phyloP scores from a whole-genome alignment of 495 filamentous ascomycete genomes.

The Pseudoneurospora amorphoporcata region DNA sequence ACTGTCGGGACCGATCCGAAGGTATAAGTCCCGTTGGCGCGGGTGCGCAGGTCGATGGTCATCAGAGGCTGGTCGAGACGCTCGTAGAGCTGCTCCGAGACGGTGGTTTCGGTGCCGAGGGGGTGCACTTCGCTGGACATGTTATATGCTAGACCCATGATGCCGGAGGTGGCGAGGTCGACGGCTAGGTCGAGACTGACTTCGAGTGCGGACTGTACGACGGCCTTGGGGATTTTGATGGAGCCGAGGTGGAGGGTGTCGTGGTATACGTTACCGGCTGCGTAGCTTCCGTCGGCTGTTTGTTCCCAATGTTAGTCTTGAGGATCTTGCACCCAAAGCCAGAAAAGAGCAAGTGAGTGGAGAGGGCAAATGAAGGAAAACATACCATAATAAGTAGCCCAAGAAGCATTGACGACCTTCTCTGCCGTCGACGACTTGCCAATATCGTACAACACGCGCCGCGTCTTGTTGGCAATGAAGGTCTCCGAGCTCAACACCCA shows the following conservation, averaged over 20 bases:
- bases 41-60: slow-evolving; percentile 57
- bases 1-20: slow-evolving; percentile 52
- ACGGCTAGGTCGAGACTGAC: slow-evolving; percentile 21
- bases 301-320: not conserved
- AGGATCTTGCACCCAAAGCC: not conserved
- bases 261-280: slow-evolving; percentile 26
- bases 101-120: slow-evolving; percentile 40
- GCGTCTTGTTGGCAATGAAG: not conserved
- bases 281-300: slow-evolving; percentile 18
- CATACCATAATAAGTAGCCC: slow-evolving; percentile 64
- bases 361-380: slow-evolving; percentile 6
- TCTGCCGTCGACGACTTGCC: slow-evolving; percentile 52
- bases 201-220: slow-evolving; percentile 30
- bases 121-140: slow-evolving; percentile 30
- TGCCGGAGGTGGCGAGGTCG: slow-evolving; percentile 21
- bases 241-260: slow-evolving; percentile 27
- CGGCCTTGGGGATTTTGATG: slow-evolving; percentile 51
- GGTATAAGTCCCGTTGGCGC: slow-evolving; percentile 57
- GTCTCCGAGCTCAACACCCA: slow-evolving; percentile 21
- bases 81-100: slow-evolving; percentile 56
- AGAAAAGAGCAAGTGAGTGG: too few species aligned
- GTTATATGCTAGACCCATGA: slow-evolving; percentile 25
- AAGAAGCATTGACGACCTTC: slow-evolving; percentile 38
- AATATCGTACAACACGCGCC: slow-evolving; percentile 25
- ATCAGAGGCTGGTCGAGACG: slow-evolving; percentile 43